Evolutionary conservation across 1,284 basidiomycete species (phyloP), one percentile per base, ranked within the genome.

Genomic region (Austropuccinia psidii): DNA sequence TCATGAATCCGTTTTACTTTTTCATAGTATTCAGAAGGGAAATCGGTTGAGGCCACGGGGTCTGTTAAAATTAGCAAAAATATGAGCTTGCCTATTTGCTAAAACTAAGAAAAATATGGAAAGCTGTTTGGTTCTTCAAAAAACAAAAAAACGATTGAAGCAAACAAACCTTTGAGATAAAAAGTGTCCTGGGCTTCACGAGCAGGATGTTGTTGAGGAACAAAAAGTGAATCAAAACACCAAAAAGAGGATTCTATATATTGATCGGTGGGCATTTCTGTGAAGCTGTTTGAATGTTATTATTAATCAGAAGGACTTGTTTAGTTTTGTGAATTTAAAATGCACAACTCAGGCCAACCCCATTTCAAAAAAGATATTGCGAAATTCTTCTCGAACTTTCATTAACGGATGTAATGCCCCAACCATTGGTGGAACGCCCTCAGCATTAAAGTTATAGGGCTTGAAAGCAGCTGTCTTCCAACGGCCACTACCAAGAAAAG

Each of bases 211-310:
- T 98, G 95, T 80, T 99, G 96, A 0, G 96, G 96, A 0, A 99
- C 96, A 81, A 96, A 99, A 77, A 99, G 86, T 9, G 94, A 89
- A 81, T 99, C 96, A 82, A 99, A 98, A 81, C 95, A 97, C 96
- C 96, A 99, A 86, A 98, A 99, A 41, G 90, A 90, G 31, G 93
- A 96, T 82, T 99, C 96, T 75, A 99, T 93, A 81, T 94, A 99
- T 75, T 90, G 89, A 75, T 90, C 89, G n/a, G 96, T 98, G 6
- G 95, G 93, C 96, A 99, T 99, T 83, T 99, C 96, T 73, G 93
- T 89, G 83, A 98, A 99, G 17, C 93, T 95, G 77, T 27, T 5
- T n/a, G n/a, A 19, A 31, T 1, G n/a, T 35, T 75, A 7, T n/a
- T n/a, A n/a, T n/a, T n/a, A n/a, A 66, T 29, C 21, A 39, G 17